phyloP scores from a whole-genome alignment of 2,329 filamentous ascomycete species.

The Emmonsia crescens region DNA sequence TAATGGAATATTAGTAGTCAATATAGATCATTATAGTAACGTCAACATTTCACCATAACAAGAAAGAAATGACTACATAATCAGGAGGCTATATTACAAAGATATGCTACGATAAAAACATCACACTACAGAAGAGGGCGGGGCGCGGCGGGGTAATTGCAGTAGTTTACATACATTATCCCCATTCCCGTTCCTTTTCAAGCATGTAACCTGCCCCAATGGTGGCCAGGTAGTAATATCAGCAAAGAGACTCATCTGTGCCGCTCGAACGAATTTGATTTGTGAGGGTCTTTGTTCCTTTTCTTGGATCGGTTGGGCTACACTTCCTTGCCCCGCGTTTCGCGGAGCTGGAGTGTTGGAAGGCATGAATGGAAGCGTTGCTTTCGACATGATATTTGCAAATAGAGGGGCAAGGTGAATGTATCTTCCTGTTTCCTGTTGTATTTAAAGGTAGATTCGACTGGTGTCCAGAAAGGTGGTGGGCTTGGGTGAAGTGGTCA shows the following conservation, averaged over 20 bases:
- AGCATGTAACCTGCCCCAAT: conserved; percentile 60
- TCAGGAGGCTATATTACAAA: neutral
- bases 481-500: neutral
- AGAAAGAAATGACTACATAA: neutral
- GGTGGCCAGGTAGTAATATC: conserved; percentile 56
- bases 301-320: neutral
- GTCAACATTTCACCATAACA: neutral
- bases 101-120: neutral
- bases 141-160: neutral
- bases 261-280: conserved; percentile 25
- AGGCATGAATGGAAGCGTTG: neutral
- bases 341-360: neutral
- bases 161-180: conserved; percentile 7
- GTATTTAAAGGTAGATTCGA: neutral
- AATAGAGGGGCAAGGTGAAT: neutral
- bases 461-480: neutral
- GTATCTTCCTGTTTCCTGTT: neutral
- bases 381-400: neutral
- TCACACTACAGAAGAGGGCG: neutral
- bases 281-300: conserved; percentile 18
- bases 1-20: conserved; percentile 19
- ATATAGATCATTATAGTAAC: neutral
- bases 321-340: neutral
- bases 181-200: conserved; percentile 29
- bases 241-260: conserved; percentile 41